These are phyloP conservation scores for Asterochloris erici DNA, from an alignment of 139 green algal genomes.

Conservation along the genomic window DNA sequence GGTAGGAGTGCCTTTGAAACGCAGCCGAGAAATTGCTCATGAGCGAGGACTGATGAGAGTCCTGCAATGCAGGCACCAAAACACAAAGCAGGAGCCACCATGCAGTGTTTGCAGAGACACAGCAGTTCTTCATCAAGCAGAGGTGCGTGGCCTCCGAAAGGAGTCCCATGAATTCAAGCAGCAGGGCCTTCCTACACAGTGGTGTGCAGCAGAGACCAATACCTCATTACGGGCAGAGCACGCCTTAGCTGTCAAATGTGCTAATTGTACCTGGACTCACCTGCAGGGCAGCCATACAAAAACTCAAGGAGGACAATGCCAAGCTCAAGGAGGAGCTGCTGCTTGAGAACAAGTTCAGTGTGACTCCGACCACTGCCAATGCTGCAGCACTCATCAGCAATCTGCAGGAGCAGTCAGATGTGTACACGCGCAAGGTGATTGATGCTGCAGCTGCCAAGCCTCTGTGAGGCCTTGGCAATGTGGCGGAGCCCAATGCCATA, in stretches of 20 bases:
- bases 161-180: background rate
- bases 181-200: background rate
- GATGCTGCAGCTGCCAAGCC: background rate
- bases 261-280: background rate
- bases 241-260: background rate
- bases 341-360: conserved; percentile 87
- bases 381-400: conserved; percentile 34
- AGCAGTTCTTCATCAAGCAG: conserved; percentile 28
- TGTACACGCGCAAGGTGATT: conserved; percentile 46
- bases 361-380: conserved; percentile 47
- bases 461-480: background rate
- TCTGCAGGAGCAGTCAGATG: conserved; percentile 52
- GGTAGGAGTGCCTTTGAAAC: too few relatives aligned
- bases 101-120: conserved; percentile 24
- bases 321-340: conserved; percentile 87
- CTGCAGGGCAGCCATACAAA: conserved; percentile 73
- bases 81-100: conserved; percentile 13
- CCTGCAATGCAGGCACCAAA: background rate
- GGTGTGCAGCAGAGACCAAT: background rate
- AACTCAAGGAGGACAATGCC: conserved; percentile 75
- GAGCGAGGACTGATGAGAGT: background rate
- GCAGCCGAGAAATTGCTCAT: too few relatives aligned
- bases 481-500: background rate
- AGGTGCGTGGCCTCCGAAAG: background rate
- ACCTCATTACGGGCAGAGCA: too few relatives aligned